These are phyloP conservation scores for Dispira parvispora DNA, from an alignment of 192 early-diverging fungal genomes.

Conservation along the genomic window DNA sequence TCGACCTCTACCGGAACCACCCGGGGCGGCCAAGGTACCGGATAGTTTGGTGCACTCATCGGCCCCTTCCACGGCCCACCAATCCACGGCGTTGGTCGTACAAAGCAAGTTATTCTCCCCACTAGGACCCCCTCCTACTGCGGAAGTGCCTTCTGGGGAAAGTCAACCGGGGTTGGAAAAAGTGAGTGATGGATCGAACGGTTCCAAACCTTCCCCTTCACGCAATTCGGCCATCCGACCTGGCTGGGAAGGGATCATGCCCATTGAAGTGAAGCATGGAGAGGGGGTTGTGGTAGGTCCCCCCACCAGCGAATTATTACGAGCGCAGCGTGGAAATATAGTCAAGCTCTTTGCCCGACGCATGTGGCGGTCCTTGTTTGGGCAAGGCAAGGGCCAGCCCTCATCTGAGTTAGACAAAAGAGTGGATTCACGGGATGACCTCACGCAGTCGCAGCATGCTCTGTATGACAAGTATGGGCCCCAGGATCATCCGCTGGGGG, in stretches of 20 bases:
- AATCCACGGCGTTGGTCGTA: neutral
- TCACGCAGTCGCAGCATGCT: neutral
- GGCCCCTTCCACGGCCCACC: neutral
- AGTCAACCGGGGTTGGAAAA: too few species aligned
- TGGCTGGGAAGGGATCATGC: conserved; percentile 10
- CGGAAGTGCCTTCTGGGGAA: too few species aligned
- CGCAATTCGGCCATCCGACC: neutral
- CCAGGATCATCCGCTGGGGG: conserved; percentile 6
- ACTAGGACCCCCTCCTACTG: too few species aligned
- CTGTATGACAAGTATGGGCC: neutral
- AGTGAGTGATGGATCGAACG: too few species aligned
- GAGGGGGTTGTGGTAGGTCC: conserved; percentile 4
- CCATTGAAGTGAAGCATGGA: conserved; percentile 1
- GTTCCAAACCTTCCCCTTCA: neutral
- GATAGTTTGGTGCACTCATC: neutral
- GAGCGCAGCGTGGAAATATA: neutral
- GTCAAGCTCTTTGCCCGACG: neutral
- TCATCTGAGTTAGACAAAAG: neutral
- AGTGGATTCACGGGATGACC: neutral
- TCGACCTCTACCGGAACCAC: conserved; percentile 6
- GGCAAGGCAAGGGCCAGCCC: neutral
- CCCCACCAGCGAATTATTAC: conserved; percentile 4
- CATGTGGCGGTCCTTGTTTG: conserved; percentile 4
- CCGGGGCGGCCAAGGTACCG: neutral
- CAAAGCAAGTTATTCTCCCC: too few species aligned